These are phyloP conservation scores for Saccharomyces pastorianus DNA, from an alignment of 1,139 yeast species.

Conservation along the genomic window DNA sequence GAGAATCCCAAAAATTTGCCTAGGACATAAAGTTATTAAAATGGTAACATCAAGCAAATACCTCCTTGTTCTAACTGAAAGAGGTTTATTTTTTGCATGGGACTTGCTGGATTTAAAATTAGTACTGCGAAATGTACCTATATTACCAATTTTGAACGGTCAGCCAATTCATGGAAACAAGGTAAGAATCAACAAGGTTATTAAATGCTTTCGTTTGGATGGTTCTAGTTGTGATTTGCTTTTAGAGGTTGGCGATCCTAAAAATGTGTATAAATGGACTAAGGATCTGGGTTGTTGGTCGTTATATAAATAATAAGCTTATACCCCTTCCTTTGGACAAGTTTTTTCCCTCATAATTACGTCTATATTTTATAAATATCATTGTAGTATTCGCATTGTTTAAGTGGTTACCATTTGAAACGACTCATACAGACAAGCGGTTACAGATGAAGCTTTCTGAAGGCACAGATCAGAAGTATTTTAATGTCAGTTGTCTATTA, in stretches of 20 bases:
- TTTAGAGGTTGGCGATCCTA: slow-evolving; percentile 14
- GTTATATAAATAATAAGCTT: not conserved
- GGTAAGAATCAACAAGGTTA: slow-evolving; percentile 22
- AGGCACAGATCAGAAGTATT: not conserved
- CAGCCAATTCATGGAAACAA: slow-evolving; percentile 23
- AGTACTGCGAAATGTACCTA: slow-evolving; percentile 23
- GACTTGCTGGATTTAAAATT: slow-evolving; percentile 15
- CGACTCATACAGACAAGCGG: not conserved
- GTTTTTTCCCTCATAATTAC: not conserved
- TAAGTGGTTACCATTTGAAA: not conserved
- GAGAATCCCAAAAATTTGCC: slow-evolving; percentile 21
- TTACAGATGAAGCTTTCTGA: not conserved
- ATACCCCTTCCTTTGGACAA: not conserved
- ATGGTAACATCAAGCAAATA: slow-evolving; percentile 14
- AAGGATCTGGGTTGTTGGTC: slow-evolving; percentile 25
- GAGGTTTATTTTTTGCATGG: slow-evolving; percentile 30
- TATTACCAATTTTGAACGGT: slow-evolving; percentile 24
- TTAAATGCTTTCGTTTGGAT: slow-evolving; percentile 13
- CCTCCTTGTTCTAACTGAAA: slow-evolving; percentile 25
- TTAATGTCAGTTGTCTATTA: not conserved
- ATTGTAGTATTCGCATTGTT: not conserved
- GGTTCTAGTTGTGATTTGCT: slow-evolving; percentile 9
- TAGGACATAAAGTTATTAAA: slow-evolving; percentile 29
- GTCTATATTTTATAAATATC: not conserved
- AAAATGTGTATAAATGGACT: slow-evolving; percentile 16